phyloP scores from a whole-genome alignment of 345 rosid genomes.

The Gossypium turneri region DNA sequence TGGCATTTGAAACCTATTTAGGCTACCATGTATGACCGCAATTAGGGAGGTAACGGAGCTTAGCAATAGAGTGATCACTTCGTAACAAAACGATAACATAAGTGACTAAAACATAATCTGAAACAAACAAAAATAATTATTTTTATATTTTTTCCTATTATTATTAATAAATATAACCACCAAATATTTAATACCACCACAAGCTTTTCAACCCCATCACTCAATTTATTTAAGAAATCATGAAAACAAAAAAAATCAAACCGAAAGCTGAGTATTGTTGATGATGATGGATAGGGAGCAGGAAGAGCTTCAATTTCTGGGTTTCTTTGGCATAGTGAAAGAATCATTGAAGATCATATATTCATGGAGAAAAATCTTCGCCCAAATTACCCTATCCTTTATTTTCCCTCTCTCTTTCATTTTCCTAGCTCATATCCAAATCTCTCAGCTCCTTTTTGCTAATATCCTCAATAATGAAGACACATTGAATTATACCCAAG shows the following conservation, averaged over 20 bases:
- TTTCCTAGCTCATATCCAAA: slow-evolving; percentile 31
- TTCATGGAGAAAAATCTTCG: slow-evolving; percentile 42
- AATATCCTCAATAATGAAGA: slow-evolving; percentile 15
- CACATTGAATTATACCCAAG: slow-evolving; percentile 3
- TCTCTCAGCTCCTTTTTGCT: slow-evolving; percentile 27
- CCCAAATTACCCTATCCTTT: slow-evolving; percentile 38
- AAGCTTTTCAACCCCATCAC: neutral
- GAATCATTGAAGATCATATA: slow-evolving; percentile 43
- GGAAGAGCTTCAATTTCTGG: slow-evolving; percentile 43
- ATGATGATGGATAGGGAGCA: slow-evolving; percentile 42
- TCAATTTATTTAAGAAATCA: neutral
- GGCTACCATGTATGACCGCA: too few species aligned
- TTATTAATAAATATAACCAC: neutral
- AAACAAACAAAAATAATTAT: too few species aligned
- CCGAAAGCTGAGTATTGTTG: neutral
- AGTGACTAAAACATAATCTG: too few species aligned
- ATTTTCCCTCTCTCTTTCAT: slow-evolving; percentile 49
- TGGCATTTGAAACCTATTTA: too few species aligned
- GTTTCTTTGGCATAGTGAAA: slow-evolving; percentile 31
- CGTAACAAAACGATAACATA: too few species aligned
- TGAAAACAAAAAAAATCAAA: too few species aligned
- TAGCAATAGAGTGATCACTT: too few species aligned
- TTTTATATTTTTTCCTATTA: neutral
- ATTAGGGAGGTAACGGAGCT: too few species aligned
- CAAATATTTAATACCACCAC: neutral